These are phyloP conservation scores for Aspergillus wentii DNA, from an alignment of 495 filamentous ascomycete genomes.

Conservation along the genomic window DNA sequence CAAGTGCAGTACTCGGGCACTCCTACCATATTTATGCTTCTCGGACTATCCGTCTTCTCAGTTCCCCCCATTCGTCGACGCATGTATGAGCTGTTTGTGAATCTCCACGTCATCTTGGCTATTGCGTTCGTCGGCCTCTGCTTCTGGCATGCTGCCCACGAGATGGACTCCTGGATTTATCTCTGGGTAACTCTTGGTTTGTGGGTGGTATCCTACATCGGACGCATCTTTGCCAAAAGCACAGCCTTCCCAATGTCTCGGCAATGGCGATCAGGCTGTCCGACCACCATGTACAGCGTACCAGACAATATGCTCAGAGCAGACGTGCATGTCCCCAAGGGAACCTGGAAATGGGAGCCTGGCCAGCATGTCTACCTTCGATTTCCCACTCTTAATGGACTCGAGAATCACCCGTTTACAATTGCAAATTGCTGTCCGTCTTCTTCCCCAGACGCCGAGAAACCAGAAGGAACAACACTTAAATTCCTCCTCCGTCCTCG, in stretches of 20 bases:
- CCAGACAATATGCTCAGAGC: no score
- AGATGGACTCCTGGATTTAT: slow-evolving; percentile 58
- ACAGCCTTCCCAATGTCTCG: slow-evolving; percentile 38
- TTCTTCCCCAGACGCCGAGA: slow-evolving; percentile 29
- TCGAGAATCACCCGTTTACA: slow-evolving; percentile 50
- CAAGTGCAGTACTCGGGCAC: no score
- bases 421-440: no score
- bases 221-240: slow-evolving; percentile 36
- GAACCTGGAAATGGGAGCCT: no score
- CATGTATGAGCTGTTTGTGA: no score
- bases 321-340: no score
- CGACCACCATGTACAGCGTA: slow-evolving; percentile 32
- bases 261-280: slow-evolving; percentile 41
- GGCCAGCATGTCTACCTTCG: slow-evolving; percentile 50
- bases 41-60: slow-evolving; percentile 50
- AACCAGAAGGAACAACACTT: slow-evolving; percentile 21
- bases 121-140: no score
- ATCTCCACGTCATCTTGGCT: no score
- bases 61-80: slow-evolving; percentile 15
- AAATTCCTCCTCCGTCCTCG: slow-evolving; percentile 40
- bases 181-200: slow-evolving; percentile 43
- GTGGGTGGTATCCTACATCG: no score
- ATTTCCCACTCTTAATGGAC: slow-evolving; percentile 34
- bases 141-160: no score
- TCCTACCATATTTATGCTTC: no score